phyloP scores from a whole-genome alignment of 2,329 filamentous ascomycete genomes.

The Zymoseptoria tritici region DNA sequence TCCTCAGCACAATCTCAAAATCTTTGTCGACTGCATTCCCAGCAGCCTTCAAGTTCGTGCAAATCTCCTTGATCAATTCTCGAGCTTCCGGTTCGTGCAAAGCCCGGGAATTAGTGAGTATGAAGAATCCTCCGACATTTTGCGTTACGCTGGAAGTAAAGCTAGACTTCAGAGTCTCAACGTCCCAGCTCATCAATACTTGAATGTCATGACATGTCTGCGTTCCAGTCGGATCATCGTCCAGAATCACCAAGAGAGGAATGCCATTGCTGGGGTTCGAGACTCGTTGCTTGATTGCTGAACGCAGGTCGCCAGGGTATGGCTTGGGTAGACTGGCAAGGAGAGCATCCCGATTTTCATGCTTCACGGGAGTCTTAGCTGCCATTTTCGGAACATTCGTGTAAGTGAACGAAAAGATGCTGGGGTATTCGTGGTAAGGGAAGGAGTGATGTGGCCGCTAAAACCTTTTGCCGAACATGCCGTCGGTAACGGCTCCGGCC shows the following conservation, averaged over 20 bases:
- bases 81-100: slow-evolving; percentile 44
- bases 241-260: slow-evolving; percentile 8
- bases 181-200: slow-evolving; percentile 50
- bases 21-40: slow-evolving; percentile 32
- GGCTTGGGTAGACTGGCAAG: slow-evolving; percentile 7
- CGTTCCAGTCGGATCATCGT: slow-evolving; percentile 42
- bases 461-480: neutral
- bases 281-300: slow-evolving; percentile 6
- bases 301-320: slow-evolving; percentile 4
- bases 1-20: slow-evolving; percentile 50
- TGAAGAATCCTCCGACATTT: slow-evolving; percentile 47
- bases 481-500: too few relatives aligned
- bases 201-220: slow-evolving; percentile 54
- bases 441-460: neutral
- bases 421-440: neutral
- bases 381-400: neutral
- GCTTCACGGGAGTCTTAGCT: neutral
- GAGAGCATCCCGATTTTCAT: slow-evolving; percentile 3
- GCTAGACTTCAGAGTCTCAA: slow-evolving; percentile 38
- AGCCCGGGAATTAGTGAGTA: slow-evolving; percentile 53
- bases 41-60: slow-evolving; percentile 42
- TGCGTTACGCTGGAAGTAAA: slow-evolving; percentile 28
- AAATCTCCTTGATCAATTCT: slow-evolving; percentile 45
- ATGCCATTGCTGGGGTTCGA: slow-evolving; percentile 1
- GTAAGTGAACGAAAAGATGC: neutral